A percentile compares a stretch with the other conserved stretches of the same genome.
phyloP scores from a whole-genome alignment of 1,139 yeast species.

The Eremothecium gossypii region DNA sequence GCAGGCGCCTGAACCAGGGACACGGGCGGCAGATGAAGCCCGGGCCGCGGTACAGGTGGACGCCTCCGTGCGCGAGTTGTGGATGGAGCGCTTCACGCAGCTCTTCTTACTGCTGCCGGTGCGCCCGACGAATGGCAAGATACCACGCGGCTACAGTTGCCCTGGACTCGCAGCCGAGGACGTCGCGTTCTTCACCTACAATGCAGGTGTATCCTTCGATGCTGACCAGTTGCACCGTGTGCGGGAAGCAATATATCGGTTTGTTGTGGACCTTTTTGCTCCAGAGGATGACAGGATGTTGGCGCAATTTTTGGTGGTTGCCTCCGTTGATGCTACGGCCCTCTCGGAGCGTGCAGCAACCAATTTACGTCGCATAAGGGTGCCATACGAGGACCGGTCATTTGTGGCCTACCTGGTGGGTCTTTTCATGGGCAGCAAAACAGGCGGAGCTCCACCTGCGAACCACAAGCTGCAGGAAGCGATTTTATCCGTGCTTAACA shows the following conservation, averaged over 20 bases:
- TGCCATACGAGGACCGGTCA: conserved; percentile 43
- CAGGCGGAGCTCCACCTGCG: conserved; percentile 41
- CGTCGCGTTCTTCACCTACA: conserved; percentile 50
- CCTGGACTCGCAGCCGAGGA: conserved; percentile 59
- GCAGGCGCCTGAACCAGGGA: conserved; percentile 42
- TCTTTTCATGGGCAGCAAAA: conserved; percentile 41
- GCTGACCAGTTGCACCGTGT: conserved; percentile 40
- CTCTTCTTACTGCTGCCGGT: conserved; percentile 51
- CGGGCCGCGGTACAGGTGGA: conserved; percentile 30
- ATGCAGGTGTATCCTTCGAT: conserved; percentile 55
- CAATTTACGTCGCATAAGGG: conserved; percentile 40
- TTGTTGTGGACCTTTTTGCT: conserved; percentile 28
- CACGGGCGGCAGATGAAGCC: conserved; percentile 36
- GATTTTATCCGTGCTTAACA: conserved; percentile 43
- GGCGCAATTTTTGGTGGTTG: conserved; percentile 47
- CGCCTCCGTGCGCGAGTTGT: conserved; percentile 27
- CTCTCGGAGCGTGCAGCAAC: conserved; percentile 31
- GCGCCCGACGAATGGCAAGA: conserved; percentile 7
- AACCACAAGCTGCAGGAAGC: conserved; percentile 47
- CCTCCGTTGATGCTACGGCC: conserved; percentile 52
- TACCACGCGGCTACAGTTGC: conserved; percentile 34
- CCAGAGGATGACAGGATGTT: conserved; percentile 25
- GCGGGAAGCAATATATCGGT: conserved; percentile 41
- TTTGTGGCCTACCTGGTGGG: conserved; percentile 38
- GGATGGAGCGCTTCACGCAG: conserved; percentile 42